phyloP scores from a whole-genome alignment of 2,329 filamentous ascomycete species.

The Sporothrix luriei region DNA sequence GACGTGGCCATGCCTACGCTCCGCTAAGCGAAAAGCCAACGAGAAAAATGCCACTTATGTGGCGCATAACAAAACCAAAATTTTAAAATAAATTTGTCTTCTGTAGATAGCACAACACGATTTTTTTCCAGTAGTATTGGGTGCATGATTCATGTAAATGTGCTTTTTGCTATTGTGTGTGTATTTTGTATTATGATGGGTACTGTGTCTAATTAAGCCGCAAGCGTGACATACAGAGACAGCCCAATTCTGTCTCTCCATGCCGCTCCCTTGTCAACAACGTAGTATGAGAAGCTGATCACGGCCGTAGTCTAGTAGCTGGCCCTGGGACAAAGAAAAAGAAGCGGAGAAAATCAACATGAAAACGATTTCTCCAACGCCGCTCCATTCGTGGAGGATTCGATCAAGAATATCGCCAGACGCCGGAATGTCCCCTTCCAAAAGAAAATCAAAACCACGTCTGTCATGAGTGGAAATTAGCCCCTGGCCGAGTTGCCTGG shows the following conservation, averaged over 20 bases:
- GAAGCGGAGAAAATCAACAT: neutral
- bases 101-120: neutral
- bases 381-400: neutral
- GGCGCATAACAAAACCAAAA: constrained; percentile 7
- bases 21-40: constrained; percentile 26
- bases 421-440: neutral
- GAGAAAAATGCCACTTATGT: neutral
- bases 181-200: no score
- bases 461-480: neutral
- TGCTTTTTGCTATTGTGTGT: no score
- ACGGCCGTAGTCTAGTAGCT: neutral
- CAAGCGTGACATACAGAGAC: neutral
- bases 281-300: neutral
- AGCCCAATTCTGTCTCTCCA: neutral
- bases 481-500: neutral
- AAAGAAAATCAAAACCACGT: neutral
- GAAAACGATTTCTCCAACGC: neutral
- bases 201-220: no score
- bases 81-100: neutral
- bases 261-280: neutral
- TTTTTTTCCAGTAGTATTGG: neutral
- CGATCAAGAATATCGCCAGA: neutral
- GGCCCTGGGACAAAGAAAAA: neutral
- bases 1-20: constrained; percentile 79
- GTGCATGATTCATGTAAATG: neutral